These are phyloP conservation scores for Aspergillus homomorphus DNA, from an alignment of 495 filamentous ascomycete species.

Conservation along the genomic window DNA sequence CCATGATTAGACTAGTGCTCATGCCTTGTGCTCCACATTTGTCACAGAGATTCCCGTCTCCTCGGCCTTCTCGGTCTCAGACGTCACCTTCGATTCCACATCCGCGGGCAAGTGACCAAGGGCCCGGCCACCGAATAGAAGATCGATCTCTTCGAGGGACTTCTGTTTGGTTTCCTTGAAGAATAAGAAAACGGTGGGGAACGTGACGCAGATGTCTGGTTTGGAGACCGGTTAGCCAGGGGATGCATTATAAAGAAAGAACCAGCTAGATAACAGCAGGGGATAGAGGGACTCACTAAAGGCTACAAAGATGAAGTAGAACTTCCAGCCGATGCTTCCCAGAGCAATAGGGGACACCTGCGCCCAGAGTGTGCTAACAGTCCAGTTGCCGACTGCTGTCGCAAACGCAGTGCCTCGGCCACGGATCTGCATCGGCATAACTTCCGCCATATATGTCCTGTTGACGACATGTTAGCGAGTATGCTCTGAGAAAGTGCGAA, in stretches of 20 bases:
- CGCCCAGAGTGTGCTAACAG: constrained; percentile 48
- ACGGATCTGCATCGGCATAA: constrained; percentile 52
- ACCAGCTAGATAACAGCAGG: constrained; percentile 5
- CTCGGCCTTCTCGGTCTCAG: constrained; percentile 15
- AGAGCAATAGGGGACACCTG: constrained; percentile 50
- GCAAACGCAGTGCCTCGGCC: constrained; percentile 47
- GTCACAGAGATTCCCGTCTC: constrained; percentile 14
- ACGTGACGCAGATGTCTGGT: constrained; percentile 31
- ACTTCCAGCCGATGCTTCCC: constrained; percentile 41
- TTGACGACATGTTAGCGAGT: neutral
- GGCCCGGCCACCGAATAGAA: constrained; percentile 50
- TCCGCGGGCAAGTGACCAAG: constrained; percentile 42
- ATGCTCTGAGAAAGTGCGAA: neutral
- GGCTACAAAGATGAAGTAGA: constrained; percentile 46
- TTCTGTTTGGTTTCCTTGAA: constrained; percentile 57
- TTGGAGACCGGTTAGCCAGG: neutral
- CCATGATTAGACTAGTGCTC: neutral
- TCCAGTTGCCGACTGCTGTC: constrained; percentile 49
- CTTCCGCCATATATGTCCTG: constrained; percentile 47
- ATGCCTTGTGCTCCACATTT: constrained; percentile 20
- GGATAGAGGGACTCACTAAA: constrained; percentile 29
- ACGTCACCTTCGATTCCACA: constrained; percentile 20
- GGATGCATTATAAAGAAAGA: constrained; percentile 1
- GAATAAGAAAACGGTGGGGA: constrained; percentile 48
- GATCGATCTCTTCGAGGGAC: constrained; percentile 55